These are phyloP conservation scores for Claviceps capensis DNA, from an alignment of 2,329 filamentous ascomycete genomes.

Conservation along the genomic window DNA sequence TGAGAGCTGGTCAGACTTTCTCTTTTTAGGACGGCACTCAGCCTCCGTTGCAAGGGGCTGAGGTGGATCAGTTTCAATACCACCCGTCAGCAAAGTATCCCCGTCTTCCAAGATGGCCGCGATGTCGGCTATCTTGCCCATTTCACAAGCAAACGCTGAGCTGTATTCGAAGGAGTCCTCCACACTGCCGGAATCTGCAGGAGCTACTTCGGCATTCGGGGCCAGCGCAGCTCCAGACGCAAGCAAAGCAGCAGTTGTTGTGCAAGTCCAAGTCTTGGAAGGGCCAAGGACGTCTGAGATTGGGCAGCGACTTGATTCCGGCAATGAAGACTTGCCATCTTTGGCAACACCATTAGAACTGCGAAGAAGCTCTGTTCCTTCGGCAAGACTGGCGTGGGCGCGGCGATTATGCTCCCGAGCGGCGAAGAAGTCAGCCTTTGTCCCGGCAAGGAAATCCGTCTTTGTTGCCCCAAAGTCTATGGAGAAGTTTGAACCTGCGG, in stretches of 20 bases:
- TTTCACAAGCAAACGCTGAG: slow-evolving; percentile 17
- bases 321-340: background rate
- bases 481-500: background rate
- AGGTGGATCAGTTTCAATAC: background rate
- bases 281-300: background rate
- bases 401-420: slow-evolving; percentile 24
- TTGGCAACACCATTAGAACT: background rate
- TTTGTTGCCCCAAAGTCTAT: too few relatives aligned
- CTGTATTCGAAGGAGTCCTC: slow-evolving; percentile 12
- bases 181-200: background rate
- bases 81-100: background rate
- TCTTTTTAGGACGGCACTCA: background rate
- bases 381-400: background rate
- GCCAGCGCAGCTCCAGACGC: slow-evolving; percentile 18
- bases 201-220: slow-evolving; percentile 2
- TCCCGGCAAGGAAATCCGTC: too few relatives aligned
- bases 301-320: background rate
- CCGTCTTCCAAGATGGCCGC: background rate
- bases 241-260: slow-evolving; percentile 11
- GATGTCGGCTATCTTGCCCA: slow-evolving; percentile 13
- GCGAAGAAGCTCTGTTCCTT: slow-evolving; percentile 7
- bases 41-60: background rate
- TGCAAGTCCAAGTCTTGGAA: background rate
- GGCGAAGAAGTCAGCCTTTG: slow-evolving; percentile 19
- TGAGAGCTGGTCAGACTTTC: slow-evolving; percentile 4